Evolutionary conservation across 2,329 filamentous ascomycete species (phyloP), one percentile per base, ranked within the genome.

Genomic region (Neocatenulostroma microsporum): DNA sequence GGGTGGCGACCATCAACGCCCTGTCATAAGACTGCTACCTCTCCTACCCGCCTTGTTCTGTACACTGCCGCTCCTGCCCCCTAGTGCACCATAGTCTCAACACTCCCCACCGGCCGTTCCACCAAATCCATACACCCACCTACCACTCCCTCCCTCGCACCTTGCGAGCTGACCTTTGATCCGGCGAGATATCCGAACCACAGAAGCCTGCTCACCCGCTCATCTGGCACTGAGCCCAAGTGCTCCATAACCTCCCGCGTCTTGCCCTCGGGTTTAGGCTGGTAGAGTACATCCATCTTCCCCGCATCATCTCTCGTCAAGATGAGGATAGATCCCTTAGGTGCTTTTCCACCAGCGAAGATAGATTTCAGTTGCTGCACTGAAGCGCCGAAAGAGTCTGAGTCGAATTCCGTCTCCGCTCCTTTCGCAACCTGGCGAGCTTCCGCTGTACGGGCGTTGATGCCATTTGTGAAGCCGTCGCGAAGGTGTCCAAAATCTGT

Each of bases 401-500:
- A 83, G 17, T 74, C 70, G 57, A 76, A 78, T 42, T 75, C 68
- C 9, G 57, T 53, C 39, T 67, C 62, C 2, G 61, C 43, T 11
- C 44, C 47, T 14, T 42, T 17, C 5, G 46, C 56, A 6, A 62
- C 61, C 35, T 73, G 66, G 25, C 73, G 68, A 1, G 68, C 68
- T 15, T 70, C 68, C 45, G 79, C 71, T 2, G 82, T 80, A 21
- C 82, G 77, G 7, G 76, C 80, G 36, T 84, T 83, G 46, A 98
- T 82, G 15, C 84, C 83, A 5, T 87, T 76, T 41, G 95, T 84
- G 67, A 88, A 93, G 1, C 84, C 91, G 56, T 98, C 91, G 26
- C 89, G 77, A 44, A 98, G 63, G 60, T 98, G 91, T 47, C 81
- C 78, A 62, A 95, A 96, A 62, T 96, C 88, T 13, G 91, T 98